phyloP scores from a whole-genome alignment of 345 rosid genomes.

The Triadica sebifera region DNA sequence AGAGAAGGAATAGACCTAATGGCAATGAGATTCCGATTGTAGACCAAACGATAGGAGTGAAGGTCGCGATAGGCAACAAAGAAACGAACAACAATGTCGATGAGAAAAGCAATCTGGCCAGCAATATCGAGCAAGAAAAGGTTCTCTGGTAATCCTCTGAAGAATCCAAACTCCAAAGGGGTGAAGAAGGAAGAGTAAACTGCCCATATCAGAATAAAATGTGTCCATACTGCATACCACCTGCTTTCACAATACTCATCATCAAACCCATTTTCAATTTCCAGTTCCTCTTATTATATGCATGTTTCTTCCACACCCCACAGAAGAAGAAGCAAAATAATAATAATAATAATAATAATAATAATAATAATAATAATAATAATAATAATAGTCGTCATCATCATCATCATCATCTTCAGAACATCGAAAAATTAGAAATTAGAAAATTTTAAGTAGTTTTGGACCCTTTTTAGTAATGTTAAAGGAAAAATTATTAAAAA shows the following conservation, averaged over 20 bases:
- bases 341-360: too few species aligned
- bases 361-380: too few species aligned
- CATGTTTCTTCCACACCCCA: background rate
- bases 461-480: too few species aligned
- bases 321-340: background rate
- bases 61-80: conserved; percentile 62
- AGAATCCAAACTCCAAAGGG: conserved; percentile 83
- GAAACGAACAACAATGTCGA: conserved; percentile 65
- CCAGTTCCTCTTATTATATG: background rate
- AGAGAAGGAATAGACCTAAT: conserved; percentile 36
- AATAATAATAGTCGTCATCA: too few species aligned
- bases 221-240: conserved; percentile 62
- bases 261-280: background rate
- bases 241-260: conserved; percentile 31
- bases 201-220: conserved; percentile 81
- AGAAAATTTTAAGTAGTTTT: too few species aligned
- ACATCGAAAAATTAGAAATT: too few species aligned
- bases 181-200: conserved; percentile 90
- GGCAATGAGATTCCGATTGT: conserved; percentile 54
- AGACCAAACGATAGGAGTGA: conserved; percentile 53
- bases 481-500: too few species aligned
- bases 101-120: conserved; percentile 69
- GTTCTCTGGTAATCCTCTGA: conserved; percentile 69
- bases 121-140: conserved; percentile 66
- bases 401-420: too few species aligned